Evolutionary conservation across 805 yeast species (phyloP).

Genomic region (Nakazawaea laoshanensis): DNA sequence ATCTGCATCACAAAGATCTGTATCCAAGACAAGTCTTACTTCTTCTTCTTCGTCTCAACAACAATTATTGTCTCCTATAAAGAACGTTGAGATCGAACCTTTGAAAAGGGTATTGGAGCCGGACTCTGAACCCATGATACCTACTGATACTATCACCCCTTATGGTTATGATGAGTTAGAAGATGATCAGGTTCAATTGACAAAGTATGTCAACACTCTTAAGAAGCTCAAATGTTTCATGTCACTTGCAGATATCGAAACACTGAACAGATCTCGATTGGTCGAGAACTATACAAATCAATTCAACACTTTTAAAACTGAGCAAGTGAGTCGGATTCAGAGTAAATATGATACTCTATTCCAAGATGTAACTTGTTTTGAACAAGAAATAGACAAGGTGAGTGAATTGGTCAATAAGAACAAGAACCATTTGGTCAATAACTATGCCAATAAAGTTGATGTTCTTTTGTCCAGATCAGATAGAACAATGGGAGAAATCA

Average conservation of each 20-base stretch:
- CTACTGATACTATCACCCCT: no score
- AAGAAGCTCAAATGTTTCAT: slow-evolving; percentile 16
- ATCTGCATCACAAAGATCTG: slow-evolving; percentile 14
- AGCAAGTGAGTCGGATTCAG: slow-evolving; percentile 10
- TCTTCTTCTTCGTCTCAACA: slow-evolving; percentile 5
- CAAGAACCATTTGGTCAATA: slow-evolving; percentile 6
- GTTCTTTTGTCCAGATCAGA: slow-evolving; percentile 55
- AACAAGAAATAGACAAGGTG: slow-evolving; percentile 2
- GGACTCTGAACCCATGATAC: neutral
- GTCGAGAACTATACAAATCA: neutral
- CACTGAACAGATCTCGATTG: neutral
- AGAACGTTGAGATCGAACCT: slow-evolving; percentile 10
- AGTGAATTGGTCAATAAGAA: slow-evolving; percentile 6
- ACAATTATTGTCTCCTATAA: slow-evolving; percentile 10
- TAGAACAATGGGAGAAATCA: slow-evolving; percentile 64
- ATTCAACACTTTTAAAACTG: neutral
- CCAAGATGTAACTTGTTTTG: slow-evolving; percentile 5
- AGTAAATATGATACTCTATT: slow-evolving; percentile 16
- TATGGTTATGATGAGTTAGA: slow-evolving; percentile 4
- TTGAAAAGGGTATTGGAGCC: neutral
- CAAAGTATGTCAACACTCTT: slow-evolving; percentile 10
- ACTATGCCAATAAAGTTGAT: slow-evolving; percentile 38
- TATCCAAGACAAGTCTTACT: no score
- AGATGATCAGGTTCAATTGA: slow-evolving; percentile 5
- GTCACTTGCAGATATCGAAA: neutral